Percentiles rank a stretch among this genome's conserved stretches.
Conservation (phyloP, 805 yeast species). For the Blastobotrys attinorum region DNA sequence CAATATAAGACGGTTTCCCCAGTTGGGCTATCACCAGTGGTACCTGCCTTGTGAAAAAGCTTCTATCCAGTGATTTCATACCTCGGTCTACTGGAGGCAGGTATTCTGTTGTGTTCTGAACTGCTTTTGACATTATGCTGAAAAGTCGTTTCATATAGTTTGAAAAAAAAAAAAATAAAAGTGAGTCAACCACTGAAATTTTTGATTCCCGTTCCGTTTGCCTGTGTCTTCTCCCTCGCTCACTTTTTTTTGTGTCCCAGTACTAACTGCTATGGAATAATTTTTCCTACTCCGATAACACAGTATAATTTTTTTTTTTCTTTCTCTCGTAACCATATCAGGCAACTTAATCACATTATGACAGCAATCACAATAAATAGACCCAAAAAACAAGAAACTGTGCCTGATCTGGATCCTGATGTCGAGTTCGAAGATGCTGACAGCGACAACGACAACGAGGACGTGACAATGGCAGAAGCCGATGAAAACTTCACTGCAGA, state of each 20-base stretch:
- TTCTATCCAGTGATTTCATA: conserved; percentile 59
- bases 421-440: conserved; percentile 20
- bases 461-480: conserved; percentile 2
- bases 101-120: conserved; percentile 4
- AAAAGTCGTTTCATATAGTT: no score
- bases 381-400: neutral
- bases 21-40: conserved; percentile 61
- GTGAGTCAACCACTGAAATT: no score
- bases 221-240: no score
- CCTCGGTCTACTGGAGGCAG: conserved; percentile 62
- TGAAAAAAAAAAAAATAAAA: no score
- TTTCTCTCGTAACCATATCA: no score
- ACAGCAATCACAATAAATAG: conserved; percentile 6
- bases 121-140: neutral
- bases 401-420: neutral
- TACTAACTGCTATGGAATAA: no score
- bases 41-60: conserved; percentile 50
- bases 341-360: no score
- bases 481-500: conserved; percentile 6
- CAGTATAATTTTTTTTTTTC: no score
- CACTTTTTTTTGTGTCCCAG: no score
- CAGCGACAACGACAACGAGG: conserved; percentile 12
- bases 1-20: conserved; percentile 55
- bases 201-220: no score
- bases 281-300: no score